Conservation (phyloP, 1,139 yeast species). For the Geotrichum siamense region DNA sequence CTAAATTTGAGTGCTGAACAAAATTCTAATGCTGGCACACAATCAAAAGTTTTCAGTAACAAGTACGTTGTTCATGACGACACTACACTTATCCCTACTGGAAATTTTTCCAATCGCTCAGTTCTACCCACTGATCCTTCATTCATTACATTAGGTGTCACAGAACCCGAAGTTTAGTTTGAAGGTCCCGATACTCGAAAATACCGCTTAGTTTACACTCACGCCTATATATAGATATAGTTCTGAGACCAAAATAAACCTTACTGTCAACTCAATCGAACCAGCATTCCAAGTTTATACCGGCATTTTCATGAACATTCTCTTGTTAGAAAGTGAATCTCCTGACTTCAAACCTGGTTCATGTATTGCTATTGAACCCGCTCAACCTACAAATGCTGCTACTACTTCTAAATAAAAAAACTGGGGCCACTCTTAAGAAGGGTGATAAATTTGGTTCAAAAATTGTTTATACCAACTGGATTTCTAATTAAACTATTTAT, state of each 20-base stretch:
- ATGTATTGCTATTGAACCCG: conserved; percentile 61
- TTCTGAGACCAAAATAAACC: conserved; percentile 41
- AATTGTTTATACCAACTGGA: conserved; percentile 37
- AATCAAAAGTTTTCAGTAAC: conserved; percentile 31
- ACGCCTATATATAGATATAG: conserved; percentile 46
- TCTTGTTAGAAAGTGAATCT: conserved; percentile 31
- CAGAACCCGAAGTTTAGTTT: conserved; percentile 33
- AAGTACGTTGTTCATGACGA: conserved; percentile 35
- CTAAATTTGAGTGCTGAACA: conserved; percentile 41
- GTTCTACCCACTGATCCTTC: conserved; percentile 26
- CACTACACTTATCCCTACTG: conserved; percentile 47
- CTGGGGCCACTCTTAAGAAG: conserved; percentile 47
- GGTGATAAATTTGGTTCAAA: conserved; percentile 52
- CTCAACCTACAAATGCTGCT: conserved; percentile 53
- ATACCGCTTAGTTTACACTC: conserved; percentile 32
- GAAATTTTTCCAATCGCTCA: conserved; percentile 36
- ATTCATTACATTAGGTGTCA: conserved; percentile 30
- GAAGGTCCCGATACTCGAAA: conserved; percentile 40
- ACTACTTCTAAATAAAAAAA: conserved; percentile 43
- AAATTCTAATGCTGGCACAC: conserved; percentile 30
- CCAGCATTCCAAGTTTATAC: conserved; percentile 66
- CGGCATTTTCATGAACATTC: conserved; percentile 45
- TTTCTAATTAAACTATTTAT: conserved; percentile 7
- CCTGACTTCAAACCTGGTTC: conserved; percentile 40
- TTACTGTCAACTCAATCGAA: conserved; percentile 51